These are phyloP conservation scores for Ophiostoma ulmi DNA, from an alignment of 2,329 filamentous ascomycete species.

Conservation along the genomic window DNA sequence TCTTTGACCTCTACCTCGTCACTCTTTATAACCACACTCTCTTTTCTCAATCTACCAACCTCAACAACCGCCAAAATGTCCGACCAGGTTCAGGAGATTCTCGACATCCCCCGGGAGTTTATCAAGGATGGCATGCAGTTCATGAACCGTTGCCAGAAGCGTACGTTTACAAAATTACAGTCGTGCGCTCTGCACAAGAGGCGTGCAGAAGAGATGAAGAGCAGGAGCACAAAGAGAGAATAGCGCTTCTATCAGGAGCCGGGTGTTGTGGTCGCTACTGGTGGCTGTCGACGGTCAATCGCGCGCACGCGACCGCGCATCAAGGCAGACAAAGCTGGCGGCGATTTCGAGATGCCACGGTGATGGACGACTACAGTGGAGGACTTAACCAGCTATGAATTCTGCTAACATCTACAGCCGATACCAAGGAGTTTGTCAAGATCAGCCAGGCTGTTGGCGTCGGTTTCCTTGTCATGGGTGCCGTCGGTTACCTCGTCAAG, in stretches of 20 bases:
- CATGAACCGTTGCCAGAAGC: slow-evolving; percentile 58
- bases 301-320: slow-evolving; percentile 10
- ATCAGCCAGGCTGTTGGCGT: slow-evolving; percentile 56
- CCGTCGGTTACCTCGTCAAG: slow-evolving; percentile 66
- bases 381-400: background rate
- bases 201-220: background rate
- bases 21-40: background rate
- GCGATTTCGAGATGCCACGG: background rate
- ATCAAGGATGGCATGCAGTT: slow-evolving; percentile 58
- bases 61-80: slow-evolving; percentile 46
- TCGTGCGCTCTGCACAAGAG: background rate
- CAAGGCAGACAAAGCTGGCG: background rate
- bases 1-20: background rate
- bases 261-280: background rate
- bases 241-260: background rate
- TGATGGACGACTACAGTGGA: background rate
- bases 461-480: slow-evolving; percentile 66
- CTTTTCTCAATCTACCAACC: background rate
- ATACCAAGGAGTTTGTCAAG: slow-evolving; percentile 52
- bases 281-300: background rate
- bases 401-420: slow-evolving; percentile 37
- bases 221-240: background rate
- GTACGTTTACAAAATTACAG: slow-evolving; percentile 37
- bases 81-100: slow-evolving; percentile 64
- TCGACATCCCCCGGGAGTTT: slow-evolving; percentile 64